Base-by-base conservation (phyloP, 306 rosid genomes). In the Lathyrus sativus region DNA sequence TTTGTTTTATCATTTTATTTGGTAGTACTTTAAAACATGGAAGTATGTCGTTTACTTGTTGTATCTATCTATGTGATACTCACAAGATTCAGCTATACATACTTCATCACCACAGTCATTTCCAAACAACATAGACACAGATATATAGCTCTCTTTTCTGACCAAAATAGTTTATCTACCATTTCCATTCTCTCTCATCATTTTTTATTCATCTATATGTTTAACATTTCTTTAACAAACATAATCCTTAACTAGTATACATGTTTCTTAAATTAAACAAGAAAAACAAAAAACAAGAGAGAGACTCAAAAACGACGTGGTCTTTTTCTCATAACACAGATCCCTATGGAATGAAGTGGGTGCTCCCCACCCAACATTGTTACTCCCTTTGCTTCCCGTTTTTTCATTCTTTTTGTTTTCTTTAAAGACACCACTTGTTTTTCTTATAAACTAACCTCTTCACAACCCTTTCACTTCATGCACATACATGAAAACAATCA, bases 321-420 rank as follows among this genome's bases (percentile, higher is more conserved):
- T 82, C 77, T 80, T 81, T 39, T 49, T 58, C 46, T 70, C 71
- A 69, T 37, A 62, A 79, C 99, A 90, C 97, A 87, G 97, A 93
- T 93, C 98, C 98, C 98, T 78, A 93, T 88, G 91, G 85, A 84
- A 84, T 87, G 81, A 83, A 74, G 84, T 71, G 91, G 82, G 85
- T 84, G 90, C 83, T 76, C 82, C 84, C 75, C 86, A 72, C 84
- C 75, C 86, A 72, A 67, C 84, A 75, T 54, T 79, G 62, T 44
- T 14, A 13, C 15, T 44, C 18, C 1, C 82, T 82, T 82, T 57
- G 78, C 84, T 81, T 75, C 11, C 4, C 14, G 60, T 45, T 68
- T 58, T 71, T 77, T 84, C 95, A 83, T 90, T 93, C 95, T 72
- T 80, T 87, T 90, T 95, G 95, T 68, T 88, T 76, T 76, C 68